Evolutionary conservation across 768 basidiomycete genomes (phyloP), one percentile per base, ranked within the genome.

Genomic region (Collybia nuda): DNA sequence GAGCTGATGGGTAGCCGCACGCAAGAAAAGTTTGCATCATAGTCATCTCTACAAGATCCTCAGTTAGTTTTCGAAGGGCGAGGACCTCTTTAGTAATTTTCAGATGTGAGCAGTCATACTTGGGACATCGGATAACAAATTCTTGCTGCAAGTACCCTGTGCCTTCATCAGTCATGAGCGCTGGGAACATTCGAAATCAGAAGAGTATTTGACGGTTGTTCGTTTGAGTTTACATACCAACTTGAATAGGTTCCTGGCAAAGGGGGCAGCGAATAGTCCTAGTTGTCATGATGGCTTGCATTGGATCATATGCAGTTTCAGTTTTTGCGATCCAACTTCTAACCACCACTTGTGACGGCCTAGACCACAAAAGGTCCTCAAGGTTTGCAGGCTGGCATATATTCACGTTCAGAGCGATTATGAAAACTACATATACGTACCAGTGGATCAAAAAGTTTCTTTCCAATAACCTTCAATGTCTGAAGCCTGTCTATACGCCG

Each of bases 121-220:
- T 22, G 1, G 40, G 24, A 52, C 82, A 84, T 36, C 24, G 19
- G 0, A 55, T 43, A 3, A 28, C 57, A 50, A 83, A 83, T 0
- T 58, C 61, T 18, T 62, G 61, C 51, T 82, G 79, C 0, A 76
- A 59, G 46, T 81, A 84, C 0, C 82, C 82, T 0, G 70, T 73
- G 0, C 74, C 77, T 0, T 60, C 52, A 5, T 56, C 58, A 4
- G 63, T 74, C 47, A 76, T 53, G 32, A 75, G 74, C 1, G 71
- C 81, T 82, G 26, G 2, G 36, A 15, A 18, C 23, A 5, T 12
- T 40, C 2, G 26, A 11, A 8, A 43, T 9, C 32, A 37, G 23
- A 29, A 24, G 36, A 39, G 11, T 23, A 12, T 12, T 18, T 17
- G 9, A 14, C 12, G 12, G 12, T 32, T 14, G 3, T 32, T 32